A percentile compares a stretch with the other conserved stretches of the same genome.
Evolutionary conservation across 2,329 filamentous ascomycete species (phyloP).

Genomic region (Aspergillus sp.): DNA sequence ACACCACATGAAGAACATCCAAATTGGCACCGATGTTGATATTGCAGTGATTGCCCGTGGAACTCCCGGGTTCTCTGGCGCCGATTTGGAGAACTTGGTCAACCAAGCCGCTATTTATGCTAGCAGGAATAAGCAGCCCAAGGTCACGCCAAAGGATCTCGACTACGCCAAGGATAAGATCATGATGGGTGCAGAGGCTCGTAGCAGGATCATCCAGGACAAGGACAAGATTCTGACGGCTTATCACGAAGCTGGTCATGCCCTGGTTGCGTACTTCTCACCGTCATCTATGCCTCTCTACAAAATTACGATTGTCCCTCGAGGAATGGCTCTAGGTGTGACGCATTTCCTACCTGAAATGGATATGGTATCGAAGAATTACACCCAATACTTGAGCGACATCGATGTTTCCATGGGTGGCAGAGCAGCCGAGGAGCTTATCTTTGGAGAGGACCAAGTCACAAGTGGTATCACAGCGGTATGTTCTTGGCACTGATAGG

Average conservation of each 20-base stretch:
- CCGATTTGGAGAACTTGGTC: conserved; percentile 93
- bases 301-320: conserved; percentile 95
- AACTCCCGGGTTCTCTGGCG: conserved; percentile 89
- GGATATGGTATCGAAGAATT: conserved; percentile 88
- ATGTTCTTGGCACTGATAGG: conserved; percentile 37
- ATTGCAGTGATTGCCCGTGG: conserved; percentile 79
- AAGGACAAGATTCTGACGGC: conserved; percentile 96
- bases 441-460: conserved; percentile 87
- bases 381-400: conserved; percentile 75
- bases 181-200: conserved; percentile 91
- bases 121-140: conserved; percentile 76
- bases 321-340: conserved; percentile 80
- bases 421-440: conserved; percentile 84
- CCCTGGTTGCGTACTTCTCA: conserved; percentile 82
- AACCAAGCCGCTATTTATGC: conserved; percentile 95
- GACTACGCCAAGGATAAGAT: conserved; percentile 99
- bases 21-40: conserved; percentile 76
- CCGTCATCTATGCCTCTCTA: conserved; percentile 76
- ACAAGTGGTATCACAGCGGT: conserved; percentile 82
- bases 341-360: conserved; percentile 87
- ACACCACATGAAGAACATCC: conserved; percentile 91
- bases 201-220: conserved; percentile 83
- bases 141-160: conserved; percentile 76
- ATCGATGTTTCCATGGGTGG: conserved; percentile 83
- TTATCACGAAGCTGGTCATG: conserved; percentile 94